Conservation (phyloP, 768 basidiomycete genomes). For the Hirschioporus abietinus region DNA sequence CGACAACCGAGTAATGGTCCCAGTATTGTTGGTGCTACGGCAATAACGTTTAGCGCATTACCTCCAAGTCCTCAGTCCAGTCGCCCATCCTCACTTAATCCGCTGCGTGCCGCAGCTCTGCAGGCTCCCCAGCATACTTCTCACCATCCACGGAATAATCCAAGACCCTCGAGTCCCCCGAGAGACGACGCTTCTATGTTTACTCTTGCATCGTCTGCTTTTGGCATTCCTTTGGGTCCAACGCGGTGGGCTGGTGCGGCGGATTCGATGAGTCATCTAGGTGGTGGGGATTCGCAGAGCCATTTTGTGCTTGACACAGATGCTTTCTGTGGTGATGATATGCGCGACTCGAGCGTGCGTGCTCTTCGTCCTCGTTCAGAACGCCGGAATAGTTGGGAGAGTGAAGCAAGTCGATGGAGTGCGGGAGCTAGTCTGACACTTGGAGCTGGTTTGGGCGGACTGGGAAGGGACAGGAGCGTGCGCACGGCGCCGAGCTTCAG, state of each 20-base stretch:
- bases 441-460: slow-evolving; percentile 36
- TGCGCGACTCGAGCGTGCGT: slow-evolving; percentile 75
- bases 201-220: slow-evolving; percentile 91
- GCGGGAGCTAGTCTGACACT: slow-evolving; percentile 44
- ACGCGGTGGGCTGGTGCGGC: slow-evolving; percentile 31
- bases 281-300: slow-evolving; percentile 44
- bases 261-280: slow-evolving; percentile 71
- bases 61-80: slow-evolving; percentile 46
- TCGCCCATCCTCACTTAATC: slow-evolving; percentile 30
- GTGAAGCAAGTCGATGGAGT: slow-evolving; percentile 85
- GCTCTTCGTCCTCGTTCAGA: slow-evolving; percentile 86
- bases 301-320: slow-evolving; percentile 54
- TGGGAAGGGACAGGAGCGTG: slow-evolving; percentile 50
- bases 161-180: slow-evolving; percentile 86
- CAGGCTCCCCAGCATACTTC: slow-evolving; percentile 86
- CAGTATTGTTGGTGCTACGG: slow-evolving; percentile 42
- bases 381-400: slow-evolving; percentile 87
- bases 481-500: slow-evolving; percentile 58
- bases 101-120: slow-evolving; percentile 29
- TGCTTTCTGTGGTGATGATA: slow-evolving; percentile 41
- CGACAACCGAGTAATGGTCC: slow-evolving; percentile 57
- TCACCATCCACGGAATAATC: slow-evolving; percentile 96
- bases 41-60: slow-evolving; percentile 72
- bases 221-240: slow-evolving; percentile 62
- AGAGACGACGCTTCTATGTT: slow-evolving; percentile 88